phyloP scores from a whole-genome alignment of 2,329 filamentous ascomycete genomes.

The Xylaria sp. region DNA sequence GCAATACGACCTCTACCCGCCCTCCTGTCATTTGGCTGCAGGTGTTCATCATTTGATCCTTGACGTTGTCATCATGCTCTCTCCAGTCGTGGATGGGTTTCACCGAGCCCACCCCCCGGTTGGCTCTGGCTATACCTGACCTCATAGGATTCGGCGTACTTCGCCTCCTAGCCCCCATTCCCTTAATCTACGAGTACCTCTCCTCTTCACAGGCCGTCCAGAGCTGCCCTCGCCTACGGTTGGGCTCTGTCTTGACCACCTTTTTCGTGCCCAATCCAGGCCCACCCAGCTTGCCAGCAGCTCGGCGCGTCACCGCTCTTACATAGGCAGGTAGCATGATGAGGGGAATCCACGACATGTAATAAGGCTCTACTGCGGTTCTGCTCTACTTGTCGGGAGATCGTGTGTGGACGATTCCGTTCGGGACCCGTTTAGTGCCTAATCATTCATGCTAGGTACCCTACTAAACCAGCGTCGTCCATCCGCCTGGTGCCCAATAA shows the following conservation, averaged over 20 bases:
- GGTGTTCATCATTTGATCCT: not conserved
- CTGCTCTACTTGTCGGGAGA: not conserved
- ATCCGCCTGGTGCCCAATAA: conserved; percentile 19
- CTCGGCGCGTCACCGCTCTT: conserved; percentile 28
- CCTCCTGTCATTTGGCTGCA: conserved; percentile 4
- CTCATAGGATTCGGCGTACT: not conserved
- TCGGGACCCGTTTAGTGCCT: conserved; percentile 18
- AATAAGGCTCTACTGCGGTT: conserved; percentile 8
- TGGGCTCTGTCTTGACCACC: conserved; percentile 25
- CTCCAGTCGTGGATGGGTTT: conserved; percentile 4
- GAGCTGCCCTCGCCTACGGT: conserved; percentile 19
- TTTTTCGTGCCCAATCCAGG: conserved; percentile 30
- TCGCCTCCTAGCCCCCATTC: not conserved
- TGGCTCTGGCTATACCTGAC: not conserved
- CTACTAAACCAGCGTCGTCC: conserved; percentile 16
- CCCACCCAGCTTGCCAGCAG: conserved; percentile 24
- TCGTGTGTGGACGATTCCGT: conserved; percentile 12
- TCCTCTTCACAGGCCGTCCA: conserved; percentile 2
- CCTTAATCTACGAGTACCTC: not conserved
- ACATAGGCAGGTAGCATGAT: conserved; percentile 7
- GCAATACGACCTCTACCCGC: not conserved
- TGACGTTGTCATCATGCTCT: conserved; percentile 4
- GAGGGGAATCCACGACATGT: conserved; percentile 19
- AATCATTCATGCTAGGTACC: conserved; percentile 15
- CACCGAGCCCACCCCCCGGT: not conserved